phyloP scores from a whole-genome alignment of 2,329 filamentous ascomycete species.

The Phialophora chinensis region DNA sequence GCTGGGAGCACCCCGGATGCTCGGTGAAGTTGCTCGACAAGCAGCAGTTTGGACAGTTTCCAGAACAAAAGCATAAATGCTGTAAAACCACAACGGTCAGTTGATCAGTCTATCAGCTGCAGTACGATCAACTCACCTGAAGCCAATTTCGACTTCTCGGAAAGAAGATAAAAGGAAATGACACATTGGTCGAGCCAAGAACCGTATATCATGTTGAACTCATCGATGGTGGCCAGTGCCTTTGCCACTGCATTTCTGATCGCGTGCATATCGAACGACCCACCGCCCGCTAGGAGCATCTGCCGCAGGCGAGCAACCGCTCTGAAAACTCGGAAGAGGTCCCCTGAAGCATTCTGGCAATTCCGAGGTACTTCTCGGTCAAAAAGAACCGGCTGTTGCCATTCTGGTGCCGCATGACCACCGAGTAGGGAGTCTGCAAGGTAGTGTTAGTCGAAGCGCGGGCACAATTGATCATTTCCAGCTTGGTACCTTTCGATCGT shows the following conservation, averaged over 20 bases:
- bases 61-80: conserved; percentile 29
- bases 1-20: conserved; percentile 15
- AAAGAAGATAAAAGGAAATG: conserved; percentile 29
- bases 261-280: background rate
- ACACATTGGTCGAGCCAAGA: conserved; percentile 28
- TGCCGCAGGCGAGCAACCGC: conserved; percentile 18
- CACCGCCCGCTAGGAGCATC: background rate
- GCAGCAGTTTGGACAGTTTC: conserved; percentile 13
- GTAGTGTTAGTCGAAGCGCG: background rate
- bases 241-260: conserved; percentile 3
- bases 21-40: conserved; percentile 27
- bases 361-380: conserved; percentile 21
- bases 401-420: conserved; percentile 5
- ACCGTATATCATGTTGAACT: conserved; percentile 21
- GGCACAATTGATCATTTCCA: background rate
- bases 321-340: conserved; percentile 29
- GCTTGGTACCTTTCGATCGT: conserved; percentile 19
- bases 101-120: background rate
- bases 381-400: conserved; percentile 21
- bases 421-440: conserved; percentile 9
- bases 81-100: conserved; percentile 7
- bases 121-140: conserved; percentile 17
- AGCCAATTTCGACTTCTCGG: conserved; percentile 27
- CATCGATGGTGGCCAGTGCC: conserved; percentile 10
- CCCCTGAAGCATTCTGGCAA: conserved; percentile 27